A percentile compares a stretch with the other conserved stretches of the same genome.
Conservation (phyloP, 768 basidiomycete genomes). For the Suillus alpinus region DNA sequence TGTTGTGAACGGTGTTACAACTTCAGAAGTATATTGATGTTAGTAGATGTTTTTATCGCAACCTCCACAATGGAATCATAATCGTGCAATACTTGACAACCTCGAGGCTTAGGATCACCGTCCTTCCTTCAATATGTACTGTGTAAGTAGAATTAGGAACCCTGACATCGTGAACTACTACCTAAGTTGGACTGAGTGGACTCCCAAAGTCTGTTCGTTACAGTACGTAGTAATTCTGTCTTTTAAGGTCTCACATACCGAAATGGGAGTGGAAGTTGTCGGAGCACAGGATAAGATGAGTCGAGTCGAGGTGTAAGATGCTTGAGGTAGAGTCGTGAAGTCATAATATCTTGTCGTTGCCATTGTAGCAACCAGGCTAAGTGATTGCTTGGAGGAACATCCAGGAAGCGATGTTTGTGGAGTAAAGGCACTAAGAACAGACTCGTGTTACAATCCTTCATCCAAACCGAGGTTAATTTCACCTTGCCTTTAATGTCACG, state of each 20-base stretch:
- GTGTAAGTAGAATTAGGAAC: neutral
- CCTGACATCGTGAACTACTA: neutral
- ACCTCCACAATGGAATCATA: neutral
- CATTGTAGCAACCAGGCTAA: constrained; percentile 3
- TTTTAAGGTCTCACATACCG: constrained; percentile 1
- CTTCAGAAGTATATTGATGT: constrained; percentile 34
- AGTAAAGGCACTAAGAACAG: neutral
- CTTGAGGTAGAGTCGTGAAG: constrained; percentile 1
- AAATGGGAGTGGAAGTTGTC: neutral
- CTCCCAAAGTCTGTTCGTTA: neutral
- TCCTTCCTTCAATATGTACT: neutral
- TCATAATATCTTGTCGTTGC: constrained; percentile 6
- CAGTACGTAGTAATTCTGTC: neutral
- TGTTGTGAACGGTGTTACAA: constrained; percentile 54
- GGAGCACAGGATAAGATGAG: neutral
- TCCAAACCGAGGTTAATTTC: neutral
- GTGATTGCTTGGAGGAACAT: neutral
- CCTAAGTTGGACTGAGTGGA: neutral
- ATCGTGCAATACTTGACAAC: neutral
- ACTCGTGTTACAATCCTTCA: constrained; percentile 1
- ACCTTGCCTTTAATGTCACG: neutral
- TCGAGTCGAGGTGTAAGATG: neutral
- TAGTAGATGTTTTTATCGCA: neutral
- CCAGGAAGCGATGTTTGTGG: neutral
- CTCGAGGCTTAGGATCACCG: neutral